Percentiles rank a stretch among this genome's conserved stretches.
phyloP scores from a whole-genome alignment of 345 rosid genomes.

The Murraya paniculata region DNA sequence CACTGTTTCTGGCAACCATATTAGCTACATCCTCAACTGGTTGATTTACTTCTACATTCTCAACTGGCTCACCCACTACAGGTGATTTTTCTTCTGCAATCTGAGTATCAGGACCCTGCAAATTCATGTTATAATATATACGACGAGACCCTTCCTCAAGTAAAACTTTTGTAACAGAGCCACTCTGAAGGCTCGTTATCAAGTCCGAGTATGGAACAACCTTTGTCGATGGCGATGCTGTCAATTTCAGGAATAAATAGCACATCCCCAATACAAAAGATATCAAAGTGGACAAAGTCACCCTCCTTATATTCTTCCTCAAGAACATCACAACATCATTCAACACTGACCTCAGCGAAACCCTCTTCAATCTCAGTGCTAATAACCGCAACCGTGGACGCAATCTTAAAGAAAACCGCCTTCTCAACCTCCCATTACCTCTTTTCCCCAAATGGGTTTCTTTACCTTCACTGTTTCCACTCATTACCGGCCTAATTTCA shows the following conservation, averaged over 20 bases:
- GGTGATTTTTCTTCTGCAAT: slow-evolving; percentile 32
- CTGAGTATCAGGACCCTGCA: slow-evolving; percentile 26
- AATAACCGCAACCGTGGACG: slow-evolving; percentile 69
- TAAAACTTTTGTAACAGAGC: slow-evolving; percentile 67
- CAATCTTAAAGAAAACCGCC: slow-evolving; percentile 58
- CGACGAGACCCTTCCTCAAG: slow-evolving; percentile 94
- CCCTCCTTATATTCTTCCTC: slow-evolving; percentile 54
- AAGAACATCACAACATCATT: slow-evolving; percentile 46
- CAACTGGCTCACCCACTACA: slow-evolving; percentile 11
- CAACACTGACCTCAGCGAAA: slow-evolving; percentile 47
- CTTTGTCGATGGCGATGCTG: slow-evolving; percentile 67
- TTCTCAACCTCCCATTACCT: slow-evolving; percentile 31
- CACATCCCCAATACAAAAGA: slow-evolving; percentile 59
- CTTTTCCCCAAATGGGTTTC: slow-evolving; percentile 26
- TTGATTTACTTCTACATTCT: slow-evolving; percentile 19
- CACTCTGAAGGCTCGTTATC: slow-evolving; percentile 60
- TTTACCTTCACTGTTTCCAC: slow-evolving; percentile 34
- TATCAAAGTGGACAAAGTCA: slow-evolving; percentile 42
- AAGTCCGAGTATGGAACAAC: slow-evolving; percentile 84
- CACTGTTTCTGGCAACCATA: slow-evolving; percentile 27
- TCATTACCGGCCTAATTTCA: slow-evolving; percentile 35
- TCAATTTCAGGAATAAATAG: slow-evolving; percentile 67
- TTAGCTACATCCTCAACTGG: slow-evolving; percentile 26
- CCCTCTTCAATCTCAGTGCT: slow-evolving; percentile 43
- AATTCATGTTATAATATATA: slow-evolving; percentile 57